Evolutionary conservation across 2,329 filamentous ascomycete species (phyloP), one percentile per base, ranked within the genome.

Genomic region (Xenosphaeropsis pyriputrescens): DNA sequence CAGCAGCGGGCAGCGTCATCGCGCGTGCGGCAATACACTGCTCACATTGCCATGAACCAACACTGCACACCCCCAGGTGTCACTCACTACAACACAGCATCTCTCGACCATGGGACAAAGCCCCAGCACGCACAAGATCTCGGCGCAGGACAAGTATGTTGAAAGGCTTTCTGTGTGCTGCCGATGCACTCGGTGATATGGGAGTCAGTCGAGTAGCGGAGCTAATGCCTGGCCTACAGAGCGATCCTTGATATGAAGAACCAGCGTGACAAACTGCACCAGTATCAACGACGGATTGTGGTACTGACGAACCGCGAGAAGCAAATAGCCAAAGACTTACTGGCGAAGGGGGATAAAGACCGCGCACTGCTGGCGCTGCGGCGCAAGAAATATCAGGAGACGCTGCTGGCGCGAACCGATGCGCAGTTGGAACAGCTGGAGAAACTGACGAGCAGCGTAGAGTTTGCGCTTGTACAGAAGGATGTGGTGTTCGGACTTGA

Each of bases 161-260:
- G 36, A 19, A 38, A 19, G 37, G 32, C 35, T 39, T 31, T 26
- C 38, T 35, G 31, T 33, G 29, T 36, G 37, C 31, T 37, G 36
- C 22, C n/a, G 22, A 26, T 26, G 22, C 22, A 26, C n/a, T 41
- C 18, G 17, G 34, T 32, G 34, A 22, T 13, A 32, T 22, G 39
- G 35, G 41, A 32, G 34, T 34, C 37, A 34, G 38, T 40, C 34
- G 41, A 46, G 33, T 40, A 9, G 22, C 22, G 22, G 22, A 26
- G 22, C 22, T 26, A 26, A 26, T 26, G 8, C 12, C 8, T 26
- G 22, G 22, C 8, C 4, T 26, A 19, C 56, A 95, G 88, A 65
- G 89, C 89, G 42, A 95, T 96, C 61, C 80, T 96, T 53, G 88
- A 96, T 63, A 82, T 96, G 65, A 96, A 96, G 66, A 85, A 77